These are phyloP conservation scores for Silene vulgaris DNA, from an alignment of 179 eudicot genomes.

Conservation along the genomic window DNA sequence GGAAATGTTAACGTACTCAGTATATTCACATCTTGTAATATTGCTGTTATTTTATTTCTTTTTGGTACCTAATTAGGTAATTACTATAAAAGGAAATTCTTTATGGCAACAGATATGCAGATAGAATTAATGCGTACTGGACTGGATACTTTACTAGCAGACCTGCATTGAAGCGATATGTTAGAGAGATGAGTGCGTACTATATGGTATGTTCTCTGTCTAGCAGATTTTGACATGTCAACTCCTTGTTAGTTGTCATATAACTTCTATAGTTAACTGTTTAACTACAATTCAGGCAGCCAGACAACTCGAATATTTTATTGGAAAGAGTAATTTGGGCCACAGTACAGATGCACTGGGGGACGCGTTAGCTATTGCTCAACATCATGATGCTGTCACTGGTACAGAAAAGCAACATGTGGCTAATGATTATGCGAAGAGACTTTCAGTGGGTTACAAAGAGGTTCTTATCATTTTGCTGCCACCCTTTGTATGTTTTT, in stretches of 20 bases:
- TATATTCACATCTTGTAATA: background rate
- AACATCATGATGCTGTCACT: slow-evolving; percentile 94
- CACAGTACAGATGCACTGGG: slow-evolving; percentile 61
- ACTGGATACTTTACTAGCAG: slow-evolving; percentile 93
- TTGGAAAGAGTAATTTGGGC: slow-evolving; percentile 61
- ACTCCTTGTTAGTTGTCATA: background rate
- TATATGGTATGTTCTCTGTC: slow-evolving; percentile 49
- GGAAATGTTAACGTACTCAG: slow-evolving; percentile 13
- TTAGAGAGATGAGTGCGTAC: slow-evolving; percentile 83
- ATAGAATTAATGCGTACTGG: slow-evolving; percentile 79
- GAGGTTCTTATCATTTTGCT: slow-evolving; percentile 43
- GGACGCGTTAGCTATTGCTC: slow-evolving; percentile 90
- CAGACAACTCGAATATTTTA: slow-evolving; percentile 73
- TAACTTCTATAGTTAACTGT: background rate
- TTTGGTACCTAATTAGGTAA: background rate
- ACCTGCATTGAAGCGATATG: slow-evolving; percentile 84
- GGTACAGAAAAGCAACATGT: slow-evolving; percentile 95
- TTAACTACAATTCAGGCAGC: slow-evolving; percentile 55
- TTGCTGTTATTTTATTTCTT: background rate
- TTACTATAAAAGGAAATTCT: background rate
- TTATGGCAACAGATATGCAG: slow-evolving; percentile 65
- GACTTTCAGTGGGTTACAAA: slow-evolving; percentile 75
- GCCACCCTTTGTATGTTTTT: background rate
- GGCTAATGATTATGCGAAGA: slow-evolving; percentile 86
- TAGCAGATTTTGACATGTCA: background rate